phyloP scores from a whole-genome alignment of 2,329 filamentous ascomycete species.

The Colletotrichum lupini region DNA sequence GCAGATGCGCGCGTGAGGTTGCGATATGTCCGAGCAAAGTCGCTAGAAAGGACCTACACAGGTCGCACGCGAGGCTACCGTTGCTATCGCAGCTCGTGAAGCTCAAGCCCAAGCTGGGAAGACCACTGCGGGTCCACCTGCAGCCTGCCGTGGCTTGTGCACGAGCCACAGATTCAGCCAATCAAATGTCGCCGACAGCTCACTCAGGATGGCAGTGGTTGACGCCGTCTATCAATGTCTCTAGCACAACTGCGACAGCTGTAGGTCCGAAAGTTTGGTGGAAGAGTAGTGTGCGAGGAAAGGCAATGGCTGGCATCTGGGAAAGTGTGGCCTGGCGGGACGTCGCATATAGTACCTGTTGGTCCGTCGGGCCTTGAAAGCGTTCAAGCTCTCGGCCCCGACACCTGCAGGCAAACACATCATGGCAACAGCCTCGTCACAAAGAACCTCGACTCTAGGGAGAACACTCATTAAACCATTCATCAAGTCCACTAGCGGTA shows the following conservation, averaged over 20 bases:
- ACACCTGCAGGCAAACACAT: background rate
- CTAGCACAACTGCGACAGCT: background rate
- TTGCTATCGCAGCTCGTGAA: slow-evolving; percentile 28
- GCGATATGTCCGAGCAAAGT: background rate
- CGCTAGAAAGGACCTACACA: slow-evolving; percentile 15
- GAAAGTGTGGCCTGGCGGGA: too few species aligned
- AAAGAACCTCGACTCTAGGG: background rate
- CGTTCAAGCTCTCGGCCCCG: background rate
- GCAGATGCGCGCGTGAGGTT: background rate
- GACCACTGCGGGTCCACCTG: slow-evolving; percentile 15
- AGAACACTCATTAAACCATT: slow-evolving; percentile 17
- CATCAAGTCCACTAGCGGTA: background rate
- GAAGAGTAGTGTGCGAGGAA: too few species aligned
- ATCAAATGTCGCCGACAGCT: background rate
- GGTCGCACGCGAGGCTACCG: slow-evolving; percentile 31
- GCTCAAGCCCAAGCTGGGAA: slow-evolving; percentile 26
- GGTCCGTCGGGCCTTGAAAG: background rate
- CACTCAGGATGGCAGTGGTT: background rate
- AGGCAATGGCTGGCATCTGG: too few species aligned
- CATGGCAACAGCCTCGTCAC: background rate
- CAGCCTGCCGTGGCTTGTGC: slow-evolving; percentile 33
- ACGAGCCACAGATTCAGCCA: background rate
- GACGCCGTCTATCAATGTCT: background rate
- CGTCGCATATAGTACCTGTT: background rate
- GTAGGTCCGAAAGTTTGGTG: background rate